Conservation (phyloP, 495 filamentous ascomycete species). For the Aspergillus hancockii region DNA sequence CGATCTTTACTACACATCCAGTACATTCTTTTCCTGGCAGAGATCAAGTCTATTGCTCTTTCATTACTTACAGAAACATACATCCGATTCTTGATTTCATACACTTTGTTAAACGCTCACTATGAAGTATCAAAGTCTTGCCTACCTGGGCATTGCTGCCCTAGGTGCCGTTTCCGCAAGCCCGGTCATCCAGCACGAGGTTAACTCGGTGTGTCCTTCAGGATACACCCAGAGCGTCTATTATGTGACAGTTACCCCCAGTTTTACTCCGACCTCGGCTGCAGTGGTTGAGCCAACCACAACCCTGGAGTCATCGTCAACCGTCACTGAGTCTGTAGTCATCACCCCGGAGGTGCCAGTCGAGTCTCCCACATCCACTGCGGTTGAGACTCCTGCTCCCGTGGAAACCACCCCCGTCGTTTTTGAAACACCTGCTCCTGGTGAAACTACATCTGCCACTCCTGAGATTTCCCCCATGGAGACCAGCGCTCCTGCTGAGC, state of each 20-base stretch:
- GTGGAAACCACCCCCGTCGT: constrained; percentile 6
- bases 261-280: constrained; percentile 25
- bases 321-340: constrained; percentile 2
- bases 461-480: constrained; percentile 12
- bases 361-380: neutral
- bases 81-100: neutral
- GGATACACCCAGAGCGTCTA: constrained; percentile 31
- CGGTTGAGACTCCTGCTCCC: constrained; percentile 4
- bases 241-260: constrained; percentile 26
- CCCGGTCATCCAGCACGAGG: constrained; percentile 21
- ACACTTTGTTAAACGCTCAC: neutral
- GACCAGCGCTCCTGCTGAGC: constrained; percentile 10
- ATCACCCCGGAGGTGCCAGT: constrained; percentile 4
- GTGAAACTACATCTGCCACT: neutral
- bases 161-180: constrained; percentile 33
- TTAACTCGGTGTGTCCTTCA: constrained; percentile 28
- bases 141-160: constrained; percentile 31
- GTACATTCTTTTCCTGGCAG: constrained; percentile 6
- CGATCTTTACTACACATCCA: constrained; percentile 21
- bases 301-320: constrained; percentile 14
- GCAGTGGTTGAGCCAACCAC: constrained; percentile 15
- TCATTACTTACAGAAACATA: neutral
- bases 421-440: neutral
- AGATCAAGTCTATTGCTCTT: neutral
- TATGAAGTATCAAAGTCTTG: constrained; percentile 39